phyloP scores from a whole-genome alignment of 108 stramenopile genomes.

The Nannochloropsis oceanica region DNA sequence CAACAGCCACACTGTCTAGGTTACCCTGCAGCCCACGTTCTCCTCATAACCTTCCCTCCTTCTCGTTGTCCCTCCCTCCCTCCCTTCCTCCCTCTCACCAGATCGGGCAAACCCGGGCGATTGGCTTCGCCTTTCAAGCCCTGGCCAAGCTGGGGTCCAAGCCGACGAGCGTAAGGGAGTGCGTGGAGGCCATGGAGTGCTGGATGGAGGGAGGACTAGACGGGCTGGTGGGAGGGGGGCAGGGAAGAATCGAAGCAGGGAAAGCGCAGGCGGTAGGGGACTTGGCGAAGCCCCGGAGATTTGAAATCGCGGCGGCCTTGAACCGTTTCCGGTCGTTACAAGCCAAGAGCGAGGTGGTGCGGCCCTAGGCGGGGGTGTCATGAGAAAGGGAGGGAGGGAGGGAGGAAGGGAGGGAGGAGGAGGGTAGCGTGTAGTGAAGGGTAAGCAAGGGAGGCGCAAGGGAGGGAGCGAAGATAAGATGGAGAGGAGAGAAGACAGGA shows the following conservation, averaged over 20 bases:
- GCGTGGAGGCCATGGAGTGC: not conserved
- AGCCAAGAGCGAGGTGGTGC: not conserved
- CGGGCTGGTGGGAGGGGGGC: not conserved
- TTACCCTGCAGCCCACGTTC: too few relatives aligned
- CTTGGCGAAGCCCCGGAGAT: slow-evolving; percentile 31
- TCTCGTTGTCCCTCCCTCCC: not conserved
- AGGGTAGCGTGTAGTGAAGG: too few relatives aligned
- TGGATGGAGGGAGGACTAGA: not conserved
- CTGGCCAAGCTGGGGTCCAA: not conserved
- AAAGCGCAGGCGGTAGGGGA: slow-evolving; percentile 12
- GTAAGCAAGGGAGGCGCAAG: too few relatives aligned
- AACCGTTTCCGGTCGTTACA: slow-evolving; percentile 21
- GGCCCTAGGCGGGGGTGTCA: not conserved
- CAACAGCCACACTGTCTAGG: too few relatives aligned
- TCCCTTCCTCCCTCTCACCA: not conserved
- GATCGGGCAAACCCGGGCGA: slow-evolving; percentile 31
- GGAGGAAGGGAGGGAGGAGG: not conserved
- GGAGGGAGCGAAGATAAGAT: not conserved
- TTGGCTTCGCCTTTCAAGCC: slow-evolving; percentile 15
- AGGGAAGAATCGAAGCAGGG: slow-evolving; percentile 20
- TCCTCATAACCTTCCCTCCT: not conserved
- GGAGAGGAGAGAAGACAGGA: not conserved
- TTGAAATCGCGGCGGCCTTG: slow-evolving; percentile 33
- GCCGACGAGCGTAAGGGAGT: not conserved
- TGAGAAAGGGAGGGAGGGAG: not conserved